phyloP scores from a whole-genome alignment of 345 rosid species.

The Noccaea caerulescens region DNA sequence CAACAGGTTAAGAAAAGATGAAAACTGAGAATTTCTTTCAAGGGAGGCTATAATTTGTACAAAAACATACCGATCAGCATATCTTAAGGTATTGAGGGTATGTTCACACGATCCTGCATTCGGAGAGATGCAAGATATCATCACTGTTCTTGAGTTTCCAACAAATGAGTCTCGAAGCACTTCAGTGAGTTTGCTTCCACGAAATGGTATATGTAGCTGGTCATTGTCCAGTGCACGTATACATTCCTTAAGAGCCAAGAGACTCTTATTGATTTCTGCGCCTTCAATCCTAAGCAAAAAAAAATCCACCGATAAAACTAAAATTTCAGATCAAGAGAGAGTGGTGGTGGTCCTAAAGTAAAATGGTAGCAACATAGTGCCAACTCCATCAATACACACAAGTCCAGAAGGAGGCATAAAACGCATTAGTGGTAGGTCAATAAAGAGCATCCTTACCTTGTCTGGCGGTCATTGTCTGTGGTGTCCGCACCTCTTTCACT shows the following conservation, averaged over 20 bases:
- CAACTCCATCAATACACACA: constrained; percentile 17
- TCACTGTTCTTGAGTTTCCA: constrained; percentile 95
- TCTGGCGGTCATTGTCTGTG: constrained; percentile 95
- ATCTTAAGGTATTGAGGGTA: constrained; percentile 96
- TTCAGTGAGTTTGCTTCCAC: constrained; percentile 97
- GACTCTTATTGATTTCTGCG: constrained; percentile 95
- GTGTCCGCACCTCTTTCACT: constrained; percentile 99
- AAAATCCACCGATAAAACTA: constrained; percentile 21
- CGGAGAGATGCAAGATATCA: constrained; percentile 99
- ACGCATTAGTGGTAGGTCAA: constrained; percentile 6
- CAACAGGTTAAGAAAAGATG: constrained; percentile 14
- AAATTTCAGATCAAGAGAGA: constrained; percentile 11
- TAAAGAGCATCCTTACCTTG: constrained; percentile 58
- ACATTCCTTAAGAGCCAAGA: constrained; percentile 96
- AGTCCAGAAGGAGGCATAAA: constrained; percentile 19
- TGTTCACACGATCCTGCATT: constrained; percentile 98
- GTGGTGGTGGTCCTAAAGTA: constrained; percentile 33
- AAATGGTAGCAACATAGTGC: constrained; percentile 15
- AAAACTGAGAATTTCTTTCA: constrained; percentile 13
- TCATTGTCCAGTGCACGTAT: constrained; percentile 97
- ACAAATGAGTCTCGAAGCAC: constrained; percentile 98
- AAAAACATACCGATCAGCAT: constrained; percentile 82
- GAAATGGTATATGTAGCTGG: constrained; percentile 94
- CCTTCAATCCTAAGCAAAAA: constrained; percentile 85
- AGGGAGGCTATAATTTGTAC: constrained; percentile 23